Evolutionary conservation across 352 stramenopile genomes (phyloP).

Genomic region (Globisporangium lucens): DNA sequence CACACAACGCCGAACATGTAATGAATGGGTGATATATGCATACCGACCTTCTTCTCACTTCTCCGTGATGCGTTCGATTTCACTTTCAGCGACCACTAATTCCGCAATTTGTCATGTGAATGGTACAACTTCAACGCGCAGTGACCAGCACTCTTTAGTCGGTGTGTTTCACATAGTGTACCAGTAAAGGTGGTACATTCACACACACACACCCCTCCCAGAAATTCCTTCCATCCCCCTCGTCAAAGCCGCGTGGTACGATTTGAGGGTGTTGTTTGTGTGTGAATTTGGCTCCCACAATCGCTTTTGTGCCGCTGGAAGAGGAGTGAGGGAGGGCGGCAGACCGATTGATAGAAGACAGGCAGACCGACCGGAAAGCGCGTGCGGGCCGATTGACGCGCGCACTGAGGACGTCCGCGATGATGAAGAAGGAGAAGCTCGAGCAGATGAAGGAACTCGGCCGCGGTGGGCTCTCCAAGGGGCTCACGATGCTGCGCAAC

Average conservation of each 20-base stretch:
- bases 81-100: not conserved
- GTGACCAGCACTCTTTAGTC: not conserved
- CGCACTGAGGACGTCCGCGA: not conserved
- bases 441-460: constrained; percentile 88
- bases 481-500: constrained; percentile 72
- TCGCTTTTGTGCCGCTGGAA: not conserved
- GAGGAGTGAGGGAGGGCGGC: not conserved
- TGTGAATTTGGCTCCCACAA: constrained; percentile 1
- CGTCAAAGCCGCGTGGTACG: constrained; percentile 1
- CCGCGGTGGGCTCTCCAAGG: constrained; percentile 66
- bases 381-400: not conserved
- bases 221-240: not conserved
- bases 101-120: not conserved
- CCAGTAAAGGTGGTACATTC: not conserved
- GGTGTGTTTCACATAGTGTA: not conserved
- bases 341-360: not conserved
- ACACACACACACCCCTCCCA: not conserved
- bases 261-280: not conserved
- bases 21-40: not conserved
- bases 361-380: not conserved
- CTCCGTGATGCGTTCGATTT: not conserved
- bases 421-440: constrained; percentile 88
- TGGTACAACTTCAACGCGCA: not conserved
- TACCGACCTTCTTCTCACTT: not conserved
- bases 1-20: too few species aligned